Evolutionary conservation across 2,329 filamentous ascomycete species (phyloP), one percentile per base, ranked within the genome.

Genomic region (Ceratocystis alfenasii): DNA sequence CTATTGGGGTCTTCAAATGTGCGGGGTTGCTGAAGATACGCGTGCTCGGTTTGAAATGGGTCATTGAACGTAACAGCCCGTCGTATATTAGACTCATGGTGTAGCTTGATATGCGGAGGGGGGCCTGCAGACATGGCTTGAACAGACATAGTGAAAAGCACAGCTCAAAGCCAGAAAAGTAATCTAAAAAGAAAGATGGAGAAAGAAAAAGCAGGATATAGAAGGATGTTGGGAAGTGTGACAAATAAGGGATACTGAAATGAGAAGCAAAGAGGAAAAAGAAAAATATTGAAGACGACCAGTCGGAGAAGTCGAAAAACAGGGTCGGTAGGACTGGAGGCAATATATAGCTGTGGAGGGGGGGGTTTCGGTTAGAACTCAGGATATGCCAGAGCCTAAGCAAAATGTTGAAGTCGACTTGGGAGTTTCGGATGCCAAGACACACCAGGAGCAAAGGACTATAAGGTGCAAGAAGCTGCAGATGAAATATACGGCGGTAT

Each of bases 1-100:
- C 33, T 22, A 17, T 60, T 44, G 3, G 30, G 63, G 12, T 65
- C 53, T 60, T 65, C 63, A 57, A 45, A 65, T 8, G 55, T 59
- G n/a, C 63, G 63, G 5, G 63, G 63, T n/a, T 65, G 63, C 33
- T 65, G 63, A 15, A 59, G 55, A 45, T 65, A 65, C 2, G 44
- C n/a, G 20, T 36, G 25, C 20, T 28, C 25, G 17, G 48, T 4
- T 5, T 57, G 41, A 44, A 65, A 65, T 8, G 63, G 63, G 25
- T 65, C 53, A 41, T 45, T 65, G 33, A 65, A 65, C 36, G 63
- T 22, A 20, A 65, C 41, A 8, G 50, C 50, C 46, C 22, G 50
- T 6, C 25, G 15, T 33, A 59, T 59, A 20, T 59, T 59, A 33
- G 53, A 59, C 53, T 25, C 53, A 17, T 33, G 53, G 28, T 33